phyloP scores from a whole-genome alignment of 2,329 filamentous ascomycete species.

The Seiridium cupressi region DNA sequence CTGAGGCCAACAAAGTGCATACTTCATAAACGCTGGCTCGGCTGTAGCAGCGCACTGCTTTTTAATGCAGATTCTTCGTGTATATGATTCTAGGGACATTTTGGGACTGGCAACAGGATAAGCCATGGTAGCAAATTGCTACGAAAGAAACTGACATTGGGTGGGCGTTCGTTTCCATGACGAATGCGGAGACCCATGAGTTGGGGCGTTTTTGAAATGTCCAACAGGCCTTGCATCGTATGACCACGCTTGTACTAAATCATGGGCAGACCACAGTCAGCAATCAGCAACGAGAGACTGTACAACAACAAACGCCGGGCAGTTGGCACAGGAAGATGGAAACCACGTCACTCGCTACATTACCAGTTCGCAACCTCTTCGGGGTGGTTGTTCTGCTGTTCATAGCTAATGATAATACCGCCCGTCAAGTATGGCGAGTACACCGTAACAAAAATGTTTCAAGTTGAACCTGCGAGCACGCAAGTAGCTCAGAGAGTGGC shows the following conservation, averaged over 20 bases:
- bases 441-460: background rate
- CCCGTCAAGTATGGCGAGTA: background rate
- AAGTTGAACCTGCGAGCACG: background rate
- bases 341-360: slow-evolving; percentile 7
- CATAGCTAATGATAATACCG: slow-evolving; percentile 10
- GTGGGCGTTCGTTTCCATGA: background rate
- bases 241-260: background rate
- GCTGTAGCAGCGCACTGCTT: background rate
- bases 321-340: background rate
- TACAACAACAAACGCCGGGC: background rate
- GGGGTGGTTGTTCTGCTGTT: background rate
- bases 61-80: slow-evolving; percentile 3
- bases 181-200: background rate
- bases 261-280: background rate
- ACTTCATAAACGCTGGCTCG: background rate
- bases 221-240: background rate
- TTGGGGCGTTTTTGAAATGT: background rate
- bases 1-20: slow-evolving; percentile 43
- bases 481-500: background rate
- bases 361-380: background rate
- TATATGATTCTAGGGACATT: slow-evolving; percentile 8
- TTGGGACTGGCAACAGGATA: slow-evolving; percentile 6
- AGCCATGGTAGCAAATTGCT: background rate
- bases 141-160: background rate
- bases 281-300: background rate